Evolutionary conservation across 1,139 yeast genomes (phyloP).

Genomic region (Schizosaccharomyces versatilis): DNA sequence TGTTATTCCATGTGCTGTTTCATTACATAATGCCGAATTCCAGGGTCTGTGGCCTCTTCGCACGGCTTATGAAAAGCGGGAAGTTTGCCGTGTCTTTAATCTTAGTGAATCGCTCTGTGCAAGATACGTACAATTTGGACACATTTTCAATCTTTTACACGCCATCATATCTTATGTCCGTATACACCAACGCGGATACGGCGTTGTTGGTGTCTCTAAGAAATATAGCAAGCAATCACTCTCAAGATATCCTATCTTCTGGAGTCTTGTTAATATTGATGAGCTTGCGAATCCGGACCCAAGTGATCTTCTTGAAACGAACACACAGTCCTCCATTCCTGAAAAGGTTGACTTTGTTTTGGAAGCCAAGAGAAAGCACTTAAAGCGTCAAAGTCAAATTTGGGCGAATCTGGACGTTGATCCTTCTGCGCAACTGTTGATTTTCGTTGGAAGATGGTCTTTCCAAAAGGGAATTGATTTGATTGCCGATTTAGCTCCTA

Average conservation of each 20-base stretch:
- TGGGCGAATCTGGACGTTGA: conserved; percentile 11
- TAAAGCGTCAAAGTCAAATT: conserved; percentile 9
- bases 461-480: conserved; percentile 11
- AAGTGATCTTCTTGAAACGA: conserved; percentile 7
- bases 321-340: conserved; percentile 4
- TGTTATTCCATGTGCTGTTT: conserved; percentile 8
- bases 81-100: conserved; percentile 9
- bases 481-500: conserved; percentile 10
- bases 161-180: conserved; percentile 10
- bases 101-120: conserved; percentile 6
- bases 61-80: conserved; percentile 8
- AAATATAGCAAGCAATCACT: conserved; percentile 10
- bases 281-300: conserved; percentile 11
- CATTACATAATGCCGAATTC: conserved; percentile 11
- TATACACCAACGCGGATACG: conserved; percentile 10
- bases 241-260: conserved; percentile 11
- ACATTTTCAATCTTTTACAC: conserved; percentile 10
- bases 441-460: conserved; percentile 12
- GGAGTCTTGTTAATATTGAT: conserved; percentile 10
- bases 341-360: conserved; percentile 7
- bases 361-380: conserved; percentile 7
- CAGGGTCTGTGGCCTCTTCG: conserved; percentile 12
- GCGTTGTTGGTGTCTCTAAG: conserved; percentile 10
- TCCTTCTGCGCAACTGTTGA: conserved; percentile 9
- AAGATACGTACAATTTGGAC: conserved; percentile 11